Evolutionary conservation across 768 basidiomycete genomes (phyloP), one percentile per base, ranked within the genome.

Genomic region (Lentinula aciculospora): DNA sequence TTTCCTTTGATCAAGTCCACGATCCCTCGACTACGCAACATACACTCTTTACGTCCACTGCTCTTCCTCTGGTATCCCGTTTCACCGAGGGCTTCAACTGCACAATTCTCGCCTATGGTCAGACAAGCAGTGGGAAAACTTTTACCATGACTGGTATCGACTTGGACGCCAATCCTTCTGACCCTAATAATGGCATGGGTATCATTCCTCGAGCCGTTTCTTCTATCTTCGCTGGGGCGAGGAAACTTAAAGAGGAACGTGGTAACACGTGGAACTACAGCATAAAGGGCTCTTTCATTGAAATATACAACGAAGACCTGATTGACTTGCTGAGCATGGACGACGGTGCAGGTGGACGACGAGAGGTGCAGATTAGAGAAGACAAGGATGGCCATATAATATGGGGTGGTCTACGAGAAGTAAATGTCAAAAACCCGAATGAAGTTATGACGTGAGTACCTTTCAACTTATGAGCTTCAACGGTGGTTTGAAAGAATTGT

Each of bases 251-350:
- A 72, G 88, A 85, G 66, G 87, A 86, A 68, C 85, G 91, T 29
- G 84, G 78, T 36, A 78, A 78, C 60, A 74, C 84, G 40, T 96
- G 90, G 92, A 88, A 80, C 58, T 94, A 78, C 67, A 82, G 71
- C 62, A 74, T 94, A 68, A 94, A 92, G 73, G 90, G 90, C 51
- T 94, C 92, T 23, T 99, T 96, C 76, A 86, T 99, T 62, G 97
- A 99, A 79, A 83, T 99, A 54, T 98, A 99, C 74, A 98, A 99
- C 72, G 97, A 99, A 75, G 97, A 99, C 74, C 83, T 99, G 53
- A 92, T 98, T 69, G 97, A 99, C 77, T 79, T 99, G 53, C 79
- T 99, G 53, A 85, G 85, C 56, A 75, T 85, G 65, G 87, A 90
- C 58, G 89, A 92, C 57, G 71, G 74, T 6, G 76, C 73, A 32